phyloP scores from a whole-genome alignment of 768 basidiomycete genomes.

The Hirschioporus abietinus region DNA sequence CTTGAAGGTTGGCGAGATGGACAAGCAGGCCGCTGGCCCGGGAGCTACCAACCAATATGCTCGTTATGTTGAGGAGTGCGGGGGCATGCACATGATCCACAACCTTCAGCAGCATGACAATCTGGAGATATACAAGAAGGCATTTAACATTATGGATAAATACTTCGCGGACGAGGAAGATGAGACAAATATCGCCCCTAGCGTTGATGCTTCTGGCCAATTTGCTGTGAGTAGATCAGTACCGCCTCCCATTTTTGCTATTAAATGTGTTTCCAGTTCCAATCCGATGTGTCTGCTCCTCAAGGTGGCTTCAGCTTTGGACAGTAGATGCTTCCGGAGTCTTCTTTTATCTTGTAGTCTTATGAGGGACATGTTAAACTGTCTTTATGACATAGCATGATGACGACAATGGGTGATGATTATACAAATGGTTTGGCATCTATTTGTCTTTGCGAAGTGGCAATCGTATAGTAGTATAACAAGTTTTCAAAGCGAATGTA shows the following conservation, averaged over 20 bases:
- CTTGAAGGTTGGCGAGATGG: conserved; percentile 93
- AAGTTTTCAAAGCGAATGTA: neutral
- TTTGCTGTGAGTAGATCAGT: conserved; percentile 54
- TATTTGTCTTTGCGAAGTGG: neutral
- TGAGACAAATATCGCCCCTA: conserved; percentile 78
- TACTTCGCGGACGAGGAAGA: conserved; percentile 99
- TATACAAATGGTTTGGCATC: neutral
- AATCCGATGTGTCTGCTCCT: conserved; percentile 79
- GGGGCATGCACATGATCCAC: conserved; percentile 98
- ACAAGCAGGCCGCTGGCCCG: conserved; percentile 77
- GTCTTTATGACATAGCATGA: neutral
- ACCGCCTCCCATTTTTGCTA: conserved; percentile 9
- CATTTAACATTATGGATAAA: conserved; percentile 97
- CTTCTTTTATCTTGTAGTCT: neutral
- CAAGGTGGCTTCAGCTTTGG: conserved; percentile 97
- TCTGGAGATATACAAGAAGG: conserved; percentile 99
- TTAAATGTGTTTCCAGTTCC: conserved; percentile 49
- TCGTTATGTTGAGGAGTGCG: conserved; percentile 92
- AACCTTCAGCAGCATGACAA: conserved; percentile 99
- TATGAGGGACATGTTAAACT: neutral
- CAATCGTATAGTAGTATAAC: neutral
- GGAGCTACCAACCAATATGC: conserved; percentile 92
- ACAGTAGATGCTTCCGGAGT: conserved; percentile 28
- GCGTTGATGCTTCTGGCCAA: conserved; percentile 65
- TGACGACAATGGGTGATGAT: neutral